Evolutionary conservation across 1,139 yeast species (phyloP), one percentile per base, ranked within the genome.

Genomic region (Kodamaea fungicola): DNA sequence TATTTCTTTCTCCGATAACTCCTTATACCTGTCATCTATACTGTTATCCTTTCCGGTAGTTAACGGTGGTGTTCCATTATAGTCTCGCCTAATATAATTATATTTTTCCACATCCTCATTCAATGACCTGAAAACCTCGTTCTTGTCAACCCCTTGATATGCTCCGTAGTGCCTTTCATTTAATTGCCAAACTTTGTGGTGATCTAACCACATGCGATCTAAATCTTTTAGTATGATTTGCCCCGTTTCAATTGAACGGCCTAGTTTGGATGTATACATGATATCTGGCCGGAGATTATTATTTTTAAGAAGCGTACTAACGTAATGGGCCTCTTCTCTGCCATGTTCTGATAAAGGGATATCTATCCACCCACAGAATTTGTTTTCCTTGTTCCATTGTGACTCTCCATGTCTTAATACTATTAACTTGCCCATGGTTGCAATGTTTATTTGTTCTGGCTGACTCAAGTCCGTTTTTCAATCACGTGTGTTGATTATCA

Each of bases 361-460:
- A 57, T 85, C 92, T n/a, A 82, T 73, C 95, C 95, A 85, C 2
- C 95, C 95, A 52, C 92, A 83, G 55, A 85, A 85, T 44, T 74
- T 68, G 54, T 83, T 79, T 38, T 74, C 76, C 47, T 81, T 76
- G 53, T 85, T 85, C 75, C 86, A 77, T 52, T 78, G 76, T 12
- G 87, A 79, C 51, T 84, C 85, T 2, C 95, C 95, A 52, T 85
- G 94, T 49, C 95, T 74, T 30, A 80, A 67, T 7, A 80, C 65
- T 5, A 80, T 66, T 16, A 80, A 57, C 39, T 67, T 71, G 49
- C 66, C 19, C 19, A 16, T 16, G 19, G 19, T 16, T 16, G 19
- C 19, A 16, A 16, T 16, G 19, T 16, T 16, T 16, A 16, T 16
- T 16, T 16, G 19, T 16, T 16, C 19, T 16, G 19, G 19, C 19